Evolutionary conservation across 306 rosid genomes (phyloP).

Genomic region (Clitoria ternatea): DNA sequence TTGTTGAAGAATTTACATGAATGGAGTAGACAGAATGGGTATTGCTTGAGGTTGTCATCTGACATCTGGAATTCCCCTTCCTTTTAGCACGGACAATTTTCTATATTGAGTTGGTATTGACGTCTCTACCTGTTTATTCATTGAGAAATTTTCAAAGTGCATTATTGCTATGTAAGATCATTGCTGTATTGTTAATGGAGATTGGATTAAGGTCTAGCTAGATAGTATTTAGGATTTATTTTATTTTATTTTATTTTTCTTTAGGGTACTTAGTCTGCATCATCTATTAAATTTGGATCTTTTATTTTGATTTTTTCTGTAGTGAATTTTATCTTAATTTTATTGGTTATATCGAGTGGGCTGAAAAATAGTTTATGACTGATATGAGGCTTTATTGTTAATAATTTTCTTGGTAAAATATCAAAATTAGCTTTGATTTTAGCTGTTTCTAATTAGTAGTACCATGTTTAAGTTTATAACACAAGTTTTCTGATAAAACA

Average conservation of each 20-base stretch:
- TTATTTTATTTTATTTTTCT: not conserved
- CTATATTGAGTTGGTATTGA: not conserved
- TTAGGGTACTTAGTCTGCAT: not conserved
- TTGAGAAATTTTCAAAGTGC: constrained; percentile 3
- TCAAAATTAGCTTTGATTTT: too few species aligned
- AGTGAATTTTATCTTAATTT: not conserved
- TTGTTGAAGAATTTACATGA: constrained; percentile 51
- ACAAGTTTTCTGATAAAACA: too few species aligned
- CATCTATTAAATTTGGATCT: not conserved
- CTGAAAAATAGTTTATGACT: too few species aligned
- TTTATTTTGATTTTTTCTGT: not conserved
- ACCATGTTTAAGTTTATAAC: too few species aligned
- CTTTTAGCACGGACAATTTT: not conserved
- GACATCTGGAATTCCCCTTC: constrained; percentile 4
- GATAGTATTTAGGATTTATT: not conserved
- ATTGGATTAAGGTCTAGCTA: not conserved
- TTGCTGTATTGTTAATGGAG: not conserved
- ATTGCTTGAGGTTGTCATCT: not conserved
- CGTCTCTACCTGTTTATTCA: not conserved
- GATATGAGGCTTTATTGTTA: too few species aligned
- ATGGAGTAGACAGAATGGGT: not conserved
- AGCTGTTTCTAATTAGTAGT: too few species aligned
- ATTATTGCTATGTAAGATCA: not conserved
- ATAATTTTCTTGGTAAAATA: not conserved
- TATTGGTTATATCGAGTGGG: not conserved